Evolutionary conservation across 192 early-diverging fungal genomes (phyloP), one percentile per base, ranked within the genome.

Genomic region (Haplosporangium gracile): DNA sequence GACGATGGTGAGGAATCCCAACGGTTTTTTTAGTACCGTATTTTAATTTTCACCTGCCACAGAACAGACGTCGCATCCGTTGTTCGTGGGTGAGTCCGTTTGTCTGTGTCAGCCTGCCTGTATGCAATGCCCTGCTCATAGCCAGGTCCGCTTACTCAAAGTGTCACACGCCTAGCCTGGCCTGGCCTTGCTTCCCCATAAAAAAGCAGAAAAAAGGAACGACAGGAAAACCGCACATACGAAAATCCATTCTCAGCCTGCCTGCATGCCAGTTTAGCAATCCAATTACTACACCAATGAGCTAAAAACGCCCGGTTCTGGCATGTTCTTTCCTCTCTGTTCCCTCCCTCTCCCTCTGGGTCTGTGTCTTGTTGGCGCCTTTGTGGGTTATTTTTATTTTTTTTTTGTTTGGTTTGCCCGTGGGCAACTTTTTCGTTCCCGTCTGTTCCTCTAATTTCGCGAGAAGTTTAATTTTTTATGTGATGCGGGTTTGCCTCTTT

Each of bases 401-500:
- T 29, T 15, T 10, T 24, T 32, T n/a, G n/a, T n/a, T 65, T 32
- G 0, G 60, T 65, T 65, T 77, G 32, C 60, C 76, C 68, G 76
- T 47, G 42, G 65, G 68, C 68, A 77, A 43, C 65, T 36, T 24
- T 20, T 34, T 49, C n/a, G 45, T 70, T 53, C 69, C 69, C 68
- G 51, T 71, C 5, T 38, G 32, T 39, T 10, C 13, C 26, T 29
- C 29, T 65, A 65, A 65, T 65, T 73, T 73, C 71, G 15, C 42
- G 29, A 73, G 72, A 75, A 70, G 43, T 13, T 72, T 45, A 68
- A 47, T 73, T 32, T 63, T 57, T 11, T 32, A 20, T 18, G 5
- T 8, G 69, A 75, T 20, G 82, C 82, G 82, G 76, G 78, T 55
- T 70, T 85, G 71, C 82, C 82, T 85, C 82, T 79, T 85, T 85